These are phyloP conservation scores for Cyclotella cryptica DNA, from an alignment of 108 stramenopile species.

Conservation along the genomic window DNA sequence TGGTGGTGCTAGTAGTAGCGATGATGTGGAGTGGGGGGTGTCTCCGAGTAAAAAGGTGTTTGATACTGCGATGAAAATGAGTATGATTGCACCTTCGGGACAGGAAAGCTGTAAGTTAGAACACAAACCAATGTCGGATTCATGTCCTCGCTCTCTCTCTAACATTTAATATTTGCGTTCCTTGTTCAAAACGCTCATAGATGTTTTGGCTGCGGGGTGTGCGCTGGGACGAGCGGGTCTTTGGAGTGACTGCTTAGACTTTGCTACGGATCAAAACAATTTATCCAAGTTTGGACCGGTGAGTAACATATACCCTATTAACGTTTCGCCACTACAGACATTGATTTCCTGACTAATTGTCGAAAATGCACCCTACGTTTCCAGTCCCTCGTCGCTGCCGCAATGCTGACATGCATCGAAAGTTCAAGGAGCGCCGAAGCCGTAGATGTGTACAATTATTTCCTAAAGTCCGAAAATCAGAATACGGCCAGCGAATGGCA, in stretches of 20 bases:
- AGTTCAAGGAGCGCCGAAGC: constrained; percentile 56
- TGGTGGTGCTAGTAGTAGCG: neutral
- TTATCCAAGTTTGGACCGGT: constrained; percentile 43
- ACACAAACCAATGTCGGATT: neutral
- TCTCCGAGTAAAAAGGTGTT: constrained; percentile 48
- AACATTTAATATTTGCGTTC: constrained; percentile 1
- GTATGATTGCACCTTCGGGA: constrained; percentile 79
- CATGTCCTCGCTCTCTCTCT: neutral
- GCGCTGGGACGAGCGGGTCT: constrained; percentile 81
- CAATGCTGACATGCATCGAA: constrained; percentile 73
- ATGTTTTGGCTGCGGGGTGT: constrained; percentile 82
- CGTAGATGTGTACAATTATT: constrained; percentile 50
- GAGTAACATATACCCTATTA: neutral
- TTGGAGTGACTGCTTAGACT: constrained; percentile 69
- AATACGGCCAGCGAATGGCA: constrained; percentile 60
- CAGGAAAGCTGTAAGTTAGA: constrained; percentile 60
- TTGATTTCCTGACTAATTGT: too few species aligned
- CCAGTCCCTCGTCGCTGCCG: constrained; percentile 62
- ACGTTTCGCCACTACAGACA: neutral
- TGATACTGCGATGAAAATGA: constrained; percentile 75
- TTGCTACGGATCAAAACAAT: constrained; percentile 44
- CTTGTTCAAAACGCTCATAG: constrained; percentile 22
- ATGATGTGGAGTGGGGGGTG: neutral
- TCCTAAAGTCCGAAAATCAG: constrained; percentile 44
- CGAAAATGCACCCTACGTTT: too few species aligned